Base-by-base conservation (phyloP, 805 yeast species). In the Candida manassasensis region DNA sequence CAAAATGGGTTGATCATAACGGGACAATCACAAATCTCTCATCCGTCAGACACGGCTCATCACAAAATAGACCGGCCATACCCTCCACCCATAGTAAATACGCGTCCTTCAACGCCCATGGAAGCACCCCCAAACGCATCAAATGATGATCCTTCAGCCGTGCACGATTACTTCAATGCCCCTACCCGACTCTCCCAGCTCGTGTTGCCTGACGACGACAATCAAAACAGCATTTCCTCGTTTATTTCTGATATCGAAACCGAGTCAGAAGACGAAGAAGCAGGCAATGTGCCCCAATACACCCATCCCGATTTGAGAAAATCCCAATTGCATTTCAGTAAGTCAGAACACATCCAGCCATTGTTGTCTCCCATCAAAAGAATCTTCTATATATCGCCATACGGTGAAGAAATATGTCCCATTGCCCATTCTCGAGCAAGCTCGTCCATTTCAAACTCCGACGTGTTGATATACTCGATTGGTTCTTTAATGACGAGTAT, bases 1-100 rank as follows among this genome's bases (percentile, higher is more conserved):
- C 61, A 63, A 21, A 75, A 85, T 55, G 95, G 94, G 2, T 65
- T 72, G 3, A 66, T 82, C 2, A 80, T 89, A 22, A 82, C 89
- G 0, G 97, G 97, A 9, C 97, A 89, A 55, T 81, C 90, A 3
- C 95, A 88, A 52, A 89, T 89, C 8, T 86, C 96, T 2, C 97
- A 89, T 58, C 97, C 97, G 1, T 61, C 71, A 12, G 57, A 52
- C 17, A 34, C 47, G 1, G 47, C 43, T 17, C 57, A 58, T 21
- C 30, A 30, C 8, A n/a, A 17, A 7, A 4, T 19, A 25, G 25
- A 37, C 37, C 5, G 50, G 47, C 19, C 39, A 19, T 52, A 50
- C 31, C 60, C 61, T 11, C 57, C 54, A 9, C 55, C 61, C 1
- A 51, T 57, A 8, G 36, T 46, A 14, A 45, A 37, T 25, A 53